Evolutionary conservation across 371 early-diverging fungal species (phyloP).

Genomic region (Mortierella sp.): DNA sequence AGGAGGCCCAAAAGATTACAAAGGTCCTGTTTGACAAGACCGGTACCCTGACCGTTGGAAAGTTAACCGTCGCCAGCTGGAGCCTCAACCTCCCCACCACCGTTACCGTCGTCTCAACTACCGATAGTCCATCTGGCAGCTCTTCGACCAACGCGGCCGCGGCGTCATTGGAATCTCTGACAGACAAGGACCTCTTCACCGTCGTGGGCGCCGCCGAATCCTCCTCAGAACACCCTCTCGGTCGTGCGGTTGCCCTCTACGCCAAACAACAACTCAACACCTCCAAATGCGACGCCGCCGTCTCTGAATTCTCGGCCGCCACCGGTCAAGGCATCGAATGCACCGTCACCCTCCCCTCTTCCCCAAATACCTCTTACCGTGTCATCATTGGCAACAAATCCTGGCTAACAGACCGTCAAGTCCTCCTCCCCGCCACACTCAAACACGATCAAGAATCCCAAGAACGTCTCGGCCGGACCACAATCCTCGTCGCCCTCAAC

Average conservation of each 20-base stretch:
- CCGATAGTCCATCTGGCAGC: conserved; percentile 7
- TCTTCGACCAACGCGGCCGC: conserved; percentile 30
- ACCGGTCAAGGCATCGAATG: conserved; percentile 87
- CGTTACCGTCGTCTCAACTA: conserved; percentile 25
- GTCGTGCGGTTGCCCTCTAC: conserved; percentile 79
- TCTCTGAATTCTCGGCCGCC: conserved; percentile 74
- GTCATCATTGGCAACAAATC: conserved; percentile 83
- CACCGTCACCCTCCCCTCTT: conserved; percentile 53
- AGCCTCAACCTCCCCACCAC: conserved; percentile 20
- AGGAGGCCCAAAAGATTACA: conserved; percentile 84
- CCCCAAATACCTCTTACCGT: conserved; percentile 20
- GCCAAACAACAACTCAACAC: conserved; percentile 64
- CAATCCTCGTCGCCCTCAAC: conserved; percentile 82
- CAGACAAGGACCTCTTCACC: conserved; percentile 63
- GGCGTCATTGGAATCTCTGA: conserved; percentile 30
- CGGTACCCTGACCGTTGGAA: conserved; percentile 93
- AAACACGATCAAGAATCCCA: conserved; percentile 59
- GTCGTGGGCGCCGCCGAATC: conserved; percentile 86
- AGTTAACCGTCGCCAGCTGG: conserved; percentile 79
- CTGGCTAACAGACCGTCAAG: conserved; percentile 65
- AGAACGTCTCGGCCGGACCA: conserved; percentile 82
- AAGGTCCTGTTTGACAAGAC: conserved; percentile 98
- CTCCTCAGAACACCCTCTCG: conserved; percentile 91
- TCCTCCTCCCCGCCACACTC: conserved; percentile 58
- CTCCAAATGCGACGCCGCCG: conserved; percentile 58